Evolutionary conservation across 306 rosid genomes (phyloP).

Genomic region (peach (Prunus persica)): Prunus_persica_NCBIv2 NC_034015.1:903501-904000

Average conservation of each 20-base stretch:
- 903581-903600: too few species aligned
- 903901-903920: constrained; percentile 58
- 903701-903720: constrained; percentile 37
- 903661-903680: too few species aligned
- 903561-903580: too few species aligned
- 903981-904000: too few species aligned
- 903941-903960: constrained; percentile 73
- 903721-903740: constrained; percentile 28
- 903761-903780: constrained; percentile 33
- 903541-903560: too few species aligned
- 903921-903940: constrained; percentile 73
- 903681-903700: not conserved
- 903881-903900: constrained; percentile 60
- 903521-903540: too few species aligned
- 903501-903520: too few species aligned
- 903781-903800: constrained; percentile 22
- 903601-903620: too few species aligned
- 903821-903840: constrained; percentile 41
- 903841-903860: constrained; percentile 50
- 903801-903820: constrained; percentile 59
- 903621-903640: too few species aligned
- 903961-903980: constrained; percentile 3
- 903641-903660: too few species aligned
- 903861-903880: constrained; percentile 73
- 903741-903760: constrained; percentile 21